Evolutionary conservation across 306 rosid species (phyloP).

Genomic region (Rubus parviflorus): DNA sequence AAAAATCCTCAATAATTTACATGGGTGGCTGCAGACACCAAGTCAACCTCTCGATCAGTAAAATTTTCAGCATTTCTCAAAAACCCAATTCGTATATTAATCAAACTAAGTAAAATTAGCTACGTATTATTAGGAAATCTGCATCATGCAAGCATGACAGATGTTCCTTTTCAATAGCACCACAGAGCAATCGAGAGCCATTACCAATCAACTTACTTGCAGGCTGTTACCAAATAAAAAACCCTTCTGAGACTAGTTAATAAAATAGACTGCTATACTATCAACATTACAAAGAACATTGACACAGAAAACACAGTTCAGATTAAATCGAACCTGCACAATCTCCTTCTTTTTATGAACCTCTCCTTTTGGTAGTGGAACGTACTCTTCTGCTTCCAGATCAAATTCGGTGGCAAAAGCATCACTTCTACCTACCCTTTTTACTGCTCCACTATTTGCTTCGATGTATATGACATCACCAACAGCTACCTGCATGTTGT

Average conservation of each 20-base stretch:
- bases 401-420: slow-evolving; percentile 98
- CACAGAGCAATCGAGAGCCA: neutral
- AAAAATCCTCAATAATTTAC: neutral
- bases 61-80: neutral
- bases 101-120: neutral
- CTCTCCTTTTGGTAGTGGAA: slow-evolving; percentile 99
- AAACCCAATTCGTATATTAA: neutral
- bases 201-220: neutral
- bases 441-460: slow-evolving; percentile 97
- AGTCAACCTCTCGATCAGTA: slow-evolving; percentile 4
- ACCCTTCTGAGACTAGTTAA: neutral
- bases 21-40: neutral
- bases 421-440: slow-evolving; percentile 96
- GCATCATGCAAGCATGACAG: neutral
- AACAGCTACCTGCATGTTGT: slow-evolving; percentile 67
- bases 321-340: slow-evolving; percentile 70
- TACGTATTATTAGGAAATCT: neutral
- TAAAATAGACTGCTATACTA: neutral
- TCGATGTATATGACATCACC: slow-evolving; percentile 97
- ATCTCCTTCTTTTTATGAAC: slow-evolving; percentile 97
- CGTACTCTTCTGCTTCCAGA: slow-evolving; percentile 98
- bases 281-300: slow-evolving; percentile 9
- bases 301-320: slow-evolving; percentile 17
- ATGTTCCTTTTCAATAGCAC: neutral
- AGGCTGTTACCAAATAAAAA: neutral